Base-by-base conservation (phyloP, 148 eudicot genomes). In the Dysphania ambrosioides region DNA sequence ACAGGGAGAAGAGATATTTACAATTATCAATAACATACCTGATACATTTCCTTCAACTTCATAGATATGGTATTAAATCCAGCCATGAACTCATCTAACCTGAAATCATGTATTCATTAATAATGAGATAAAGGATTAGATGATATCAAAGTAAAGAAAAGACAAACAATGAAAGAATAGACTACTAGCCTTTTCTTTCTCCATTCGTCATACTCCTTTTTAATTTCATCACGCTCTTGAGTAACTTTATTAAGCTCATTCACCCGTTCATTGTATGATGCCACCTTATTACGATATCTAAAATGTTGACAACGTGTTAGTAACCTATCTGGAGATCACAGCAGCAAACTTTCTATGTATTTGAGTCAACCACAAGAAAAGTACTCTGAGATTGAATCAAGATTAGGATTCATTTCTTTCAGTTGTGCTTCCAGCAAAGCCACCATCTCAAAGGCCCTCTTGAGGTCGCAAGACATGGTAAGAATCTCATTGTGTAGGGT, bases 31-130 rank as follows among this genome's bases (percentile, higher is more conserved):
- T 47, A 31, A 66, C 81, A 72, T 44, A 91, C 99, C 99, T 96
- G 99, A 86, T 96, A 96, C 99, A 96, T 96, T 81, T 96, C 99
- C 82, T 96, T 96, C 81, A 96, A 66, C 83, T 96, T 96, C 76
- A 96, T 78, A 26, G 99, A 96, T 58, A 96, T 90, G 40, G 92
- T 87, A 79, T 90, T 96, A 57, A 92, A 96, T 83, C 99, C 99
- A 68, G 87, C 97, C 99, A 96, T 96, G 82, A 96, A 96, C 78
- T 92, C 99, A 63, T 92, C 99, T 77, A 96, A 83, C 90, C 99
- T 96, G 93, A 76, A 87, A 78, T 41, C 18, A 13, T 56, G 63
- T 2, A 27, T 67, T 72, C 13, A 13, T 30, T 32, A 27, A 55
- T 35, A 27, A 62, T 4, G 5, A 51, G 56, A 53, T 62, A 61